Evolutionary conservation across 2,329 filamentous ascomycete genomes (phyloP).

Genomic region (Botrytis cinerea): DNA sequence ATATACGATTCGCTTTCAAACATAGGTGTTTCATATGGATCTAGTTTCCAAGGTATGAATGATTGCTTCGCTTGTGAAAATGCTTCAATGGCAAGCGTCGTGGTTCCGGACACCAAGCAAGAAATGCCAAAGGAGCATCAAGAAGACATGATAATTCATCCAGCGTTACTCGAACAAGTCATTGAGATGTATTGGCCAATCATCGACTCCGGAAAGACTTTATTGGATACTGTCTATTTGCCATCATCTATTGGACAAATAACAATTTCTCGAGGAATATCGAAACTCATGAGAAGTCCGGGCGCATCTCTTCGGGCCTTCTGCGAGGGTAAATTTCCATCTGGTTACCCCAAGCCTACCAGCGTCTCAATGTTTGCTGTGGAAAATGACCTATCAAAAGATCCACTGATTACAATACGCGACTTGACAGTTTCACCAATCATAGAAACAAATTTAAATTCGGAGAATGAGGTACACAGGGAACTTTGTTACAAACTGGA

Average conservation of each 20-base stretch:
- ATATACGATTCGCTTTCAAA: conserved; percentile 15
- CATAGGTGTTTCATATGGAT: conserved; percentile 52
- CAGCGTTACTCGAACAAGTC: conserved; percentile 57
- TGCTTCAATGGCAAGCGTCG: conserved; percentile 6
- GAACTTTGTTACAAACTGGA: conserved; percentile 52
- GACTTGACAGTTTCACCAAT: conserved; percentile 48
- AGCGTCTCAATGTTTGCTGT: conserved; percentile 47
- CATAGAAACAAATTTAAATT: conserved; percentile 42
- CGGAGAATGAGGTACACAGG: conserved; percentile 41
- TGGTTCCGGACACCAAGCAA: conserved; percentile 25
- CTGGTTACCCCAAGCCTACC: conserved; percentile 40
- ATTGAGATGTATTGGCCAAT: conserved; percentile 27
- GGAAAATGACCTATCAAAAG: conserved; percentile 33
- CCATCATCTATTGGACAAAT: conserved; percentile 38
- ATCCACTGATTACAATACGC: conserved; percentile 45
- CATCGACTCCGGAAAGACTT: neutral
- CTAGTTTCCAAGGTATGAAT: conserved; percentile 45
- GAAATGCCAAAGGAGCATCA: conserved; percentile 43
- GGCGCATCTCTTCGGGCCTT: conserved; percentile 44
- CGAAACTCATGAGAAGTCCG: conserved; percentile 44
- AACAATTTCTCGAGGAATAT: conserved; percentile 43
- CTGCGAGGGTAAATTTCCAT: conserved; percentile 41
- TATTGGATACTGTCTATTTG: conserved; percentile 20
- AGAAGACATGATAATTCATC: conserved; percentile 55
- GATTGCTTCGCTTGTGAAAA: conserved; percentile 21